phyloP scores from a whole-genome alignment of 116 monocot species.

The Trichopus zeylanicus region DNA sequence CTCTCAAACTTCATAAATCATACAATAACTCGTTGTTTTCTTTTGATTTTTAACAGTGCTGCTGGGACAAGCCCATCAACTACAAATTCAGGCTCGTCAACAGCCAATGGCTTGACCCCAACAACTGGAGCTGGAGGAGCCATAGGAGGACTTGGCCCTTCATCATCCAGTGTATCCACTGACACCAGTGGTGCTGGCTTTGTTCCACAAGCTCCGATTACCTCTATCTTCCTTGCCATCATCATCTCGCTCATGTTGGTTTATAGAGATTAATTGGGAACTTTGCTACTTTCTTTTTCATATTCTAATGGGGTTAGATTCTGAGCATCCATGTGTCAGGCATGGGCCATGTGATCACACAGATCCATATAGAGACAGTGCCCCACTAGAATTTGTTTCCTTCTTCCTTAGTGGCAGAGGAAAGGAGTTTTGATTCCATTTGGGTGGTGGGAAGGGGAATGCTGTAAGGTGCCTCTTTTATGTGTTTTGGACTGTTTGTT shows the following conservation, averaged over 20 bases:
- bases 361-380: too few species aligned
- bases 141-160: constrained; percentile 4
- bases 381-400: not conserved
- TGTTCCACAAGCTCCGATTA: not conserved
- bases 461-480: not conserved
- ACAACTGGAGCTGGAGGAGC: constrained; percentile 5
- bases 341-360: too few species aligned
- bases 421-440: constrained; percentile 1
- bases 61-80: not conserved
- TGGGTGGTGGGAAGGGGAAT: not conserved
- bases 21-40: not conserved
- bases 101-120: not conserved
- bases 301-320: not conserved
- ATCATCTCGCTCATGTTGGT: not conserved
- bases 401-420: not conserved
- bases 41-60: not conserved
- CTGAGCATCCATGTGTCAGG: not conserved
- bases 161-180: not conserved
- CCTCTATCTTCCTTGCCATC: not conserved
- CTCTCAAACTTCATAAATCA: too few species aligned
- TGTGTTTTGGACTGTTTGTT: not conserved
- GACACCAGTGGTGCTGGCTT: not conserved
- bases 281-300: not conserved
- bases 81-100: not conserved
- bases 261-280: not conserved